Evolutionary conservation across 495 filamentous ascomycete species (phyloP).

Genomic region (Cudoniella acicularis): DNA sequence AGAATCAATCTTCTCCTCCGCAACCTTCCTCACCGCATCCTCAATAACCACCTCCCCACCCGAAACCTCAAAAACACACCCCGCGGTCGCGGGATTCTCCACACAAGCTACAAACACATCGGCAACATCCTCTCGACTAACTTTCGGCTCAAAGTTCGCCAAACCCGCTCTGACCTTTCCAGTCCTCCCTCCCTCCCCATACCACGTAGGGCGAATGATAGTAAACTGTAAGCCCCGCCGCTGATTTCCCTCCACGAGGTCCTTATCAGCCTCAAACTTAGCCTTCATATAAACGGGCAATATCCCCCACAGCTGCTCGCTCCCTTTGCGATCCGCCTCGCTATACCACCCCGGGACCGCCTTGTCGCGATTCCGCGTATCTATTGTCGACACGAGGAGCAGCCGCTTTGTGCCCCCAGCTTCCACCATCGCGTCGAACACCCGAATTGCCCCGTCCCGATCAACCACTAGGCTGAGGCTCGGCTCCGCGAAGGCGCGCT

Average conservation of each 20-base stretch:
- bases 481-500: conserved; percentile 22
- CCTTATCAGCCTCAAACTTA: conserved; percentile 30
- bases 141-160: conserved; percentile 14
- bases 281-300: conserved; percentile 29
- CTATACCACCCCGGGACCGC: conserved; percentile 31
- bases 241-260: conserved; percentile 28
- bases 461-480: conserved; percentile 30
- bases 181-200: conserved; percentile 21
- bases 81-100: conserved; percentile 28
- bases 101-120: conserved; percentile 27
- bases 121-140: conserved; percentile 32
- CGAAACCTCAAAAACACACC: conserved; percentile 32
- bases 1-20: conserved; percentile 17
- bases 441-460: conserved; percentile 29
- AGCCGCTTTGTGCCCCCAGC: conserved; percentile 28
- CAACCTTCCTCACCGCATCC: conserved; percentile 10
- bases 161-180: conserved; percentile 29
- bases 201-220: conserved; percentile 30
- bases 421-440: conserved; percentile 31
- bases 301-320: conserved; percentile 25
- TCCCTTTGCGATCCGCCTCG: conserved; percentile 24
- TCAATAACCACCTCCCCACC: conserved; percentile 28
- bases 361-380: conserved; percentile 30
- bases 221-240: conserved; percentile 30
- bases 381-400: conserved; percentile 31